These are phyloP conservation scores for Xylaria hypoxylon DNA, from an alignment of 2,329 filamentous ascomycete genomes.

Conservation along the genomic window DNA sequence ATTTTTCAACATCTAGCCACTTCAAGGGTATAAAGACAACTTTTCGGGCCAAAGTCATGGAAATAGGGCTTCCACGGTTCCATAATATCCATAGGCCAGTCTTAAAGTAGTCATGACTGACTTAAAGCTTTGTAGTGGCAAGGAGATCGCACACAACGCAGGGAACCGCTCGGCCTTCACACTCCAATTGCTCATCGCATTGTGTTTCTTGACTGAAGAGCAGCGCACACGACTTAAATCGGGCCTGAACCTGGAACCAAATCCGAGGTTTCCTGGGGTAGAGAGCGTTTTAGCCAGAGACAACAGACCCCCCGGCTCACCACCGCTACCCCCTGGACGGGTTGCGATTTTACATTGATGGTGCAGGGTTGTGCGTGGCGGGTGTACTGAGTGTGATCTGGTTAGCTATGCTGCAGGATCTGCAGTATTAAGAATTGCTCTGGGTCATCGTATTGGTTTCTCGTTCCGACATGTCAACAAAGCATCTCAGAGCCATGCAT, in stretches of 20 bases:
- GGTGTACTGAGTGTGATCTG: not conserved
- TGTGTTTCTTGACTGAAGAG: slow-evolving; percentile 30
- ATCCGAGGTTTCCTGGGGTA: slow-evolving; percentile 19
- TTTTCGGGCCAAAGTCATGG: not conserved
- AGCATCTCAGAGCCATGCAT: too few relatives aligned
- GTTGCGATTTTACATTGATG: slow-evolving; percentile 28
- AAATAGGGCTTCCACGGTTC: not conserved
- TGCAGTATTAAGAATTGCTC: not conserved
- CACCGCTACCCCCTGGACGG: slow-evolving; percentile 7
- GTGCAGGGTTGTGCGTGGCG: not conserved
- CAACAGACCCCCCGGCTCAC: slow-evolving; percentile 34
- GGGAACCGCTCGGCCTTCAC: slow-evolving; percentile 37
- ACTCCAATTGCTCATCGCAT: slow-evolving; percentile 28
- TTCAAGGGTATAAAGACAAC: too few relatives aligned
- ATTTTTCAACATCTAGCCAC: not conserved
- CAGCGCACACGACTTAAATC: not conserved
- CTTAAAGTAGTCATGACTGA: not conserved
- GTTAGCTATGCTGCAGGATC: not conserved
- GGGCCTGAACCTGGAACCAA: not conserved
- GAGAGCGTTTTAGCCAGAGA: slow-evolving; percentile 31
- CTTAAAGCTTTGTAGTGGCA: slow-evolving; percentile 6
- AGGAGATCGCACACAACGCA: slow-evolving; percentile 34
- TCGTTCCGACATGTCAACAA: too few relatives aligned
- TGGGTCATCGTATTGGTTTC: not conserved
- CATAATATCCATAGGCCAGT: too few relatives aligned